phyloP scores from a whole-genome alignment of 2,329 filamentous ascomycete genomes.

The Botryotinia convoluta region DNA sequence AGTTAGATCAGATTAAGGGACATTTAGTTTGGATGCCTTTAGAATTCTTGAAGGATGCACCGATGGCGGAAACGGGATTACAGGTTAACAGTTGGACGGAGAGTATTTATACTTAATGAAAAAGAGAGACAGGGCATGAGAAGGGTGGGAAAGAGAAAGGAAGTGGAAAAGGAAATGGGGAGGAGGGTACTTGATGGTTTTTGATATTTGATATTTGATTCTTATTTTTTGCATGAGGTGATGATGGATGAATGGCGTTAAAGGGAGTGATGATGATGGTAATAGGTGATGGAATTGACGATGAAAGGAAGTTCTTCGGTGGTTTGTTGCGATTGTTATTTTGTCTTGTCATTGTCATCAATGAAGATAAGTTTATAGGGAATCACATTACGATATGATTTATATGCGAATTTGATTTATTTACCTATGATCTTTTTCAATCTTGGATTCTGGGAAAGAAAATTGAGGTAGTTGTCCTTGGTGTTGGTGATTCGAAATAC shows the following conservation, averaged over 20 bases:
- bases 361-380: neutral
- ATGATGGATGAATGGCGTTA: neutral
- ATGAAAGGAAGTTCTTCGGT: neutral
- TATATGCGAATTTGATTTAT: neutral
- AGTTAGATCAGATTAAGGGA: slow-evolving; percentile 77
- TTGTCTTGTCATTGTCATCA: neutral
- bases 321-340: neutral
- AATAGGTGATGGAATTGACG: neutral
- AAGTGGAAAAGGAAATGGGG: neutral
- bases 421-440: neutral
- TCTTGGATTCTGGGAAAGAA: neutral
- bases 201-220: neutral
- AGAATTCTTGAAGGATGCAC: slow-evolving; percentile 75
- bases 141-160: neutral
- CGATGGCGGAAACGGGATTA: slow-evolving; percentile 77
- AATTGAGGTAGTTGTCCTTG: neutral
- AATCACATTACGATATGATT: neutral
- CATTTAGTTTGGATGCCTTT: slow-evolving; percentile 97
- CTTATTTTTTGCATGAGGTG: neutral
- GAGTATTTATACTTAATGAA: slow-evolving; percentile 69
- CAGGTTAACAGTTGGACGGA: slow-evolving; percentile 85
- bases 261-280: neutral
- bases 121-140: neutral
- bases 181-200: neutral
- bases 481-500: neutral